Percentiles rank a stretch among this genome's conserved stretches.
phyloP scores from a whole-genome alignment of 192 early-diverging fungal species.

The Backusella morwellensis region DNA sequence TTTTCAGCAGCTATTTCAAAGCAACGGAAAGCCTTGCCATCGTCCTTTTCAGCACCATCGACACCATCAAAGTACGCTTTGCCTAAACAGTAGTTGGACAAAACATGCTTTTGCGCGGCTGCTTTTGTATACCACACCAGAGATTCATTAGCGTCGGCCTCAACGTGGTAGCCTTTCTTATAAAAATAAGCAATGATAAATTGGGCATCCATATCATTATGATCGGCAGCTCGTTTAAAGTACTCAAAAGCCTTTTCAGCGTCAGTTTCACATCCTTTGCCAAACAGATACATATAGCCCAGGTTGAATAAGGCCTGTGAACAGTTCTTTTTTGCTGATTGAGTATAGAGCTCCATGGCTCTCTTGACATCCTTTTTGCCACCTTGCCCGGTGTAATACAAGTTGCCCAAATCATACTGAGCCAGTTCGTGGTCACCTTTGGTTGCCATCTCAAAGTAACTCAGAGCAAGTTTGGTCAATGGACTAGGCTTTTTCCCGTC shows the following conservation, averaged over 20 bases:
- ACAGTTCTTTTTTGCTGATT: not conserved
- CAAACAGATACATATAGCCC: not conserved
- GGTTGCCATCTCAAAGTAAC: not conserved
- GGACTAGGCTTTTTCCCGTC: not conserved
- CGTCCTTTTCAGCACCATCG: not conserved
- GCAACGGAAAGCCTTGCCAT: not conserved
- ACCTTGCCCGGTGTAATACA: not conserved
- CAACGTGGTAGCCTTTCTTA: not conserved
- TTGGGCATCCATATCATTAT: not conserved
- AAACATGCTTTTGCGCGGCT: not conserved
- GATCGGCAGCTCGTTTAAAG: not conserved
- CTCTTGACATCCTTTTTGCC: not conserved
- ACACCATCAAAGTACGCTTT: not conserved
- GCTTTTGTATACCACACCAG: not conserved
- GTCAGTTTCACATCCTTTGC: not conserved
- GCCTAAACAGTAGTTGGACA: not conserved
- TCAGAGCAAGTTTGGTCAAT: not conserved
- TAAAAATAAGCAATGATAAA: not conserved
- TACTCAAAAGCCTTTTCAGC: not conserved
- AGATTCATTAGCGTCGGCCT: not conserved
- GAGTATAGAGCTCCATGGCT: not conserved
- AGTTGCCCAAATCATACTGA: not conserved
- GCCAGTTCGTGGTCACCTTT: not conserved
- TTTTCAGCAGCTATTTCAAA: not conserved
- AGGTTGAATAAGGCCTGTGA: not conserved